Base-by-base conservation (phyloP, 1,284 basidiomycete genomes). In the Rhodotorula glutinis region DNA sequence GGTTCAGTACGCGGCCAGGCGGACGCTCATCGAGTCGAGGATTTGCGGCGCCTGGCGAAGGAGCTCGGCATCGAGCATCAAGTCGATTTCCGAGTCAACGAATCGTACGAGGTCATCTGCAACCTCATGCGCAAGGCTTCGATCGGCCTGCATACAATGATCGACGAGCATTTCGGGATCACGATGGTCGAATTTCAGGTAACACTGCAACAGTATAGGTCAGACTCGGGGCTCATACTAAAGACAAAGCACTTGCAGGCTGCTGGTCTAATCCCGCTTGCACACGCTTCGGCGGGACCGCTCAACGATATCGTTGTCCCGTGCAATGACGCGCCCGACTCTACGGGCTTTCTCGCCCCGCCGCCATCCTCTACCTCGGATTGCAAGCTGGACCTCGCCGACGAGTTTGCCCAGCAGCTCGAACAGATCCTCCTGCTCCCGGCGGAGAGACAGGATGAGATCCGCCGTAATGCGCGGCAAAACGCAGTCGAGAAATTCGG, bases 141-240 rank as follows among this genome's bases (percentile, higher is more conserved):
- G 66, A 83, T 97, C 8, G 95, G 96, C 0, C 78, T 98, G 30
- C 95, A 91, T 76, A 98, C 95, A 7, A 99, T 99, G 95, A 86
- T 94, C 1, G 94, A 98, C 77, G 96, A 99, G 79, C 95, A 99
- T 78, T 98, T 98, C 74, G 96, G 96, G 2, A 98, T 99, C 78
- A 96, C 94, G 75, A 85, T 99, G 25, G 95, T 98, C 13, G 95
- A 99, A 78, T 95, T 91, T 75, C 95, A 98, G 94, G 92, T n/a
- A n/a, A n/a, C n/a, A n/a, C n/a, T n/a, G n/a, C n/a, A n/a, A n/a
- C n/a, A n/a, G n/a, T n/a, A n/a, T n/a, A n/a, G n/a, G n/a, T n/a
- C n/a, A n/a, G n/a, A n/a, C n/a, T n/a, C n/a, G n/a, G n/a, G n/a
- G n/a, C n/a, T n/a, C n/a, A n/a, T n/a, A n/a, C 51, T 49, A 57